Conservation (phyloP, 768 basidiomycete genomes). For the Leccinellum rugosiceps region DNA sequence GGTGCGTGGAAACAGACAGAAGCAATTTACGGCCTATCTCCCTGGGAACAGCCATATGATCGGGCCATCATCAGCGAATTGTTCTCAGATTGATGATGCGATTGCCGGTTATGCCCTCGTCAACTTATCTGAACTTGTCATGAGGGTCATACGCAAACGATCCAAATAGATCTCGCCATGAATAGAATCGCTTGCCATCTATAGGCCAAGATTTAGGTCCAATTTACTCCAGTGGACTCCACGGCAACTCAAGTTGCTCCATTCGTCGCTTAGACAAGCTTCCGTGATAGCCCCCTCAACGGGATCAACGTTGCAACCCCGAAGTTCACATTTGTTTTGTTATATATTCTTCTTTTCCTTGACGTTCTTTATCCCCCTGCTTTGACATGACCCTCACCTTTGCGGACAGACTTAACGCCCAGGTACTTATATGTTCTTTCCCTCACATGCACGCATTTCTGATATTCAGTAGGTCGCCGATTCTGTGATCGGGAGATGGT, state of each 20-base stretch:
- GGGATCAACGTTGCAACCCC: neutral
- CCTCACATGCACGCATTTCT: neutral
- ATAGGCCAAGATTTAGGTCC: neutral
- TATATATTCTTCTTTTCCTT: slow-evolving; percentile 17
- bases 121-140: slow-evolving; percentile 6
- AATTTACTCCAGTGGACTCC: neutral
- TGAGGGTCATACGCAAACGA: neutral
- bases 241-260: neutral
- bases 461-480: slow-evolving; percentile 34
- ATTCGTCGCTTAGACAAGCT: slow-evolving; percentile 4
- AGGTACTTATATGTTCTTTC: slow-evolving; percentile 24
- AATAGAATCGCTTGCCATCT: neutral
- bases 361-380: slow-evolving; percentile 20
- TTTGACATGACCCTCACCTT: slow-evolving; percentile 36
- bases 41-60: slow-evolving; percentile 18
- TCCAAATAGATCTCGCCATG: neutral
- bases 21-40: slow-evolving; percentile 23
- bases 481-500: slow-evolving; percentile 57
- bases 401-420: slow-evolving; percentile 41
- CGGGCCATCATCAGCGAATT: slow-evolving; percentile 2
- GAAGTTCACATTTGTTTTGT: slow-evolving; percentile 11
- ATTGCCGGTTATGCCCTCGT: slow-evolving; percentile 8
- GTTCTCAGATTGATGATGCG: slow-evolving; percentile 20
- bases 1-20: slow-evolving; percentile 8
- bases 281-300: neutral